Base-by-base conservation (phyloP, 2,329 filamentous ascomycete genomes). In the Colletotrichum abscissum region DNA sequence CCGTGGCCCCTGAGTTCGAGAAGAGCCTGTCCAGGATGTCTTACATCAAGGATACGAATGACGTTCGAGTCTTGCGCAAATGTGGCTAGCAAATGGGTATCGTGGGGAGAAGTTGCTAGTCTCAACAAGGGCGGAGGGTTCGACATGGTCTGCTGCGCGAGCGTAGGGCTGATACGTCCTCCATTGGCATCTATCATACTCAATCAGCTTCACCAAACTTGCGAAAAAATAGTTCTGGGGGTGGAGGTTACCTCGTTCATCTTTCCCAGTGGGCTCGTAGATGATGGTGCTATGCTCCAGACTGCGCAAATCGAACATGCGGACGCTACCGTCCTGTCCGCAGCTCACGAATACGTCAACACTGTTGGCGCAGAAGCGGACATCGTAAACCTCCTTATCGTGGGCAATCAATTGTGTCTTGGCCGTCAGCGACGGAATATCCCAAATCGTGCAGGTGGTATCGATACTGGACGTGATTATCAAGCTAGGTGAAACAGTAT, bases 391-490 rank as follows among this genome's bases (percentile, higher is more conserved):
- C 83, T 99, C 97, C 83, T 98, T 98, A 85, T 99, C 97, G 82
- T 99, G 97, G 24, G 97, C 97, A 83, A 99, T 99, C 58, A 99
- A 87, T 82, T 99, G 97, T 2, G 97, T 99, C 85, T 99, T 99
- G 65, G 97, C 97, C 0, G 97, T 99, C 75, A 99, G 87, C 1
- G 97, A 98, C 4, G 97, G 97, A 69, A 99, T 99, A 82, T 99
- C 97, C 97, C 97, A 99, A 76, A 99, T 99, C 5, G 97, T 99
- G 84, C 97, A 99, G 6, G 97, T 99, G 1, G 97, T 99, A 81
- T 99, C 97, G 79, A 99, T 99, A 82, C 95, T 98, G 4, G 95
- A 98, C 1, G 97, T 99, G 79, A 99, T 99, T 80, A 99, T 99
- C 67, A 99, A 87, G 81, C 96, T 98, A 0, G 97, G 97, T 28